Conservation (phyloP, 2,329 filamentous ascomycete genomes). For the Aspergillus sp. region DNA sequence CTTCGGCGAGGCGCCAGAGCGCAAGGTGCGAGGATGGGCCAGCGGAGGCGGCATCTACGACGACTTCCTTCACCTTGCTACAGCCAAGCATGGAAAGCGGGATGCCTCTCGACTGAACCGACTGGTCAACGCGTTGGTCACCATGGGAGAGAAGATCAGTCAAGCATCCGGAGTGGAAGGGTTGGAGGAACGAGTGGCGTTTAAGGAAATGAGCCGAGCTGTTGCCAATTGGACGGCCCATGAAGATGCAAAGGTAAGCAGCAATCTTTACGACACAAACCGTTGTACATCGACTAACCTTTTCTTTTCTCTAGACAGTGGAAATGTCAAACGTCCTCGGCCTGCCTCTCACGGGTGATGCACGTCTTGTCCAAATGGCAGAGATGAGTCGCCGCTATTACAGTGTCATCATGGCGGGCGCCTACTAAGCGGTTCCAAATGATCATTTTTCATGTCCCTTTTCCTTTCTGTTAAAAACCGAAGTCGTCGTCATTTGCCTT, state of each 20-base stretch:
- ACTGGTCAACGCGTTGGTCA: slow-evolving; percentile 49
- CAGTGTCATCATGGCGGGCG: slow-evolving; percentile 59
- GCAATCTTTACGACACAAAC: background rate
- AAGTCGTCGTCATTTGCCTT: background rate
- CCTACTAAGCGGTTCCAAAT: slow-evolving; percentile 27
- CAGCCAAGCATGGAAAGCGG: slow-evolving; percentile 38
- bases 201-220: slow-evolving; percentile 76
- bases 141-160: slow-evolving; percentile 41
- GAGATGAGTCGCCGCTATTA: slow-evolving; percentile 71
- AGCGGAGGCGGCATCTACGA: slow-evolving; percentile 78
- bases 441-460: slow-evolving; percentile 3
- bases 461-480: background rate
- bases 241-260: slow-evolving; percentile 59
- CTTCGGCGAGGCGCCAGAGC: slow-evolving; percentile 63
- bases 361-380: slow-evolving; percentile 67
- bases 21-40: slow-evolving; percentile 70
- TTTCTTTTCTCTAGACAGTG: slow-evolving; percentile 23
- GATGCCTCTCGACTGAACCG: slow-evolving; percentile 43
- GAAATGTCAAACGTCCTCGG: slow-evolving; percentile 40
- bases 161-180: slow-evolving; percentile 53
- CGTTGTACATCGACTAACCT: background rate
- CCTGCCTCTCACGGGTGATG: slow-evolving; percentile 66
- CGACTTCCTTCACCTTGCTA: slow-evolving; percentile 56
- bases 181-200: slow-evolving; percentile 66
- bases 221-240: slow-evolving; percentile 67